These are phyloP conservation scores for Tylopilus balloui DNA, from an alignment of 768 basidiomycete species.

Conservation along the genomic window DNA sequence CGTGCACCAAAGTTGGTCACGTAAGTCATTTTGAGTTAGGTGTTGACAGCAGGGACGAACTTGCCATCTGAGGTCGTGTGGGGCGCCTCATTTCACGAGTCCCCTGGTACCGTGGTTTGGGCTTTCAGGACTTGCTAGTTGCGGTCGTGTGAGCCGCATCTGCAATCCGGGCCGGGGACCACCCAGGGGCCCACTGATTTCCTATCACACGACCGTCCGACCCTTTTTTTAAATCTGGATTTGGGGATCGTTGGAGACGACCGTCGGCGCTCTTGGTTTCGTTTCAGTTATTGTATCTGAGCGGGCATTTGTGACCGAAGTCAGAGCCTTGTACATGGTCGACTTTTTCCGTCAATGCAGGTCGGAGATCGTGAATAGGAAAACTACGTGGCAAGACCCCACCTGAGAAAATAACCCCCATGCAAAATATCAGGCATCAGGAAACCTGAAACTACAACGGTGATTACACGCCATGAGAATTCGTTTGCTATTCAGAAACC, in stretches of 20 bases:
- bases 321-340: neutral
- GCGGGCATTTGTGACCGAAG: neutral
- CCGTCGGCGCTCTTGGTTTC: neutral
- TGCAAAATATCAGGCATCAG: neutral
- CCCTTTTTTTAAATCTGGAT: conserved; percentile 11
- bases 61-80: conserved; percentile 10
- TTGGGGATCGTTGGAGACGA: neutral
- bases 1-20: neutral
- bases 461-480: conserved; percentile 12
- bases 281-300: neutral
- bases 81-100: conserved; percentile 1
- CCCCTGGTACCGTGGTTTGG: neutral
- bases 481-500: neutral
- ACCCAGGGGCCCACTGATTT: conserved; percentile 3
- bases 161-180: neutral
- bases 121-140: conserved; percentile 3
- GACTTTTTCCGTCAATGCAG: neutral
- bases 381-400: neutral
- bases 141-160: neutral
- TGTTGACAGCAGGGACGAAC: conserved; percentile 6
- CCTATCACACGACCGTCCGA: conserved; percentile 15
- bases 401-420: neutral
- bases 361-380: conserved; percentile 1
- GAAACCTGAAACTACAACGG: conserved; percentile 19
- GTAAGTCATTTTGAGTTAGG: conserved; percentile 7